Percentiles rank a stretch among this genome's conserved stretches.
phyloP scores from a whole-genome alignment of 768 basidiomycete species.

The Filobasidium floriforme region DNA sequence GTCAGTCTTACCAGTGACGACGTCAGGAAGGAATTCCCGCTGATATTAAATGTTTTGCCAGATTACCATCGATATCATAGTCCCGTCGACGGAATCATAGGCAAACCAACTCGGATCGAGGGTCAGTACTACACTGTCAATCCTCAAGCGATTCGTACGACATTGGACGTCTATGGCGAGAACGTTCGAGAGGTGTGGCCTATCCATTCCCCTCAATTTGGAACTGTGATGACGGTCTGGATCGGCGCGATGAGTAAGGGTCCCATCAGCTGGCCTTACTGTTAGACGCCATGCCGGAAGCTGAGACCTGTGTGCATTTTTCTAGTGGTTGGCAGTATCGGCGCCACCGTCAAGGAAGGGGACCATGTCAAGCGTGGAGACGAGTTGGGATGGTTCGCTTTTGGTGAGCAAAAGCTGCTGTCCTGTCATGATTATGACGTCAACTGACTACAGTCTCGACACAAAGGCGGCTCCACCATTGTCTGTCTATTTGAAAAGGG shows the following conservation, averaged over 20 bases:
- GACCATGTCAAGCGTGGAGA: constrained; percentile 71
- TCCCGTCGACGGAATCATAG: constrained; percentile 52
- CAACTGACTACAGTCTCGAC: neutral
- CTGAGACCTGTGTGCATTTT: neutral
- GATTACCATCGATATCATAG: constrained; percentile 84
- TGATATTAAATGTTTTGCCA: neutral
- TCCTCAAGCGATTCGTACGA: constrained; percentile 88
- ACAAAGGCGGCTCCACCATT: constrained; percentile 77
- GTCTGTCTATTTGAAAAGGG: constrained; percentile 84
- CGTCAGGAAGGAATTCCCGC: neutral
- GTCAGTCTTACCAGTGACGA: constrained; percentile 14
- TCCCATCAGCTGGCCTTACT: too few species aligned
- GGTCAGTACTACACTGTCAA: constrained; percentile 98
- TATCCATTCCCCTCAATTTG: constrained; percentile 81
- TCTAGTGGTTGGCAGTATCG: constrained; percentile 67
- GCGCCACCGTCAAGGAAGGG: constrained; percentile 78
- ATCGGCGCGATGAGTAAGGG: constrained; percentile 46
- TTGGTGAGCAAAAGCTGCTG: constrained; percentile 55
- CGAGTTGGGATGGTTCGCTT: constrained; percentile 91
- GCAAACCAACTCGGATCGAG: constrained; percentile 68
- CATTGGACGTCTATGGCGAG: constrained; percentile 87
- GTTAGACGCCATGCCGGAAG: too few species aligned
- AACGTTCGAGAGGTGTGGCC: constrained; percentile 88
- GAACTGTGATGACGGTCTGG: constrained; percentile 76
- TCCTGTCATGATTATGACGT: neutral